Conservation (phyloP, 2,329 filamentous ascomycete species). For the Ophiosphaerella korrae region DNA sequence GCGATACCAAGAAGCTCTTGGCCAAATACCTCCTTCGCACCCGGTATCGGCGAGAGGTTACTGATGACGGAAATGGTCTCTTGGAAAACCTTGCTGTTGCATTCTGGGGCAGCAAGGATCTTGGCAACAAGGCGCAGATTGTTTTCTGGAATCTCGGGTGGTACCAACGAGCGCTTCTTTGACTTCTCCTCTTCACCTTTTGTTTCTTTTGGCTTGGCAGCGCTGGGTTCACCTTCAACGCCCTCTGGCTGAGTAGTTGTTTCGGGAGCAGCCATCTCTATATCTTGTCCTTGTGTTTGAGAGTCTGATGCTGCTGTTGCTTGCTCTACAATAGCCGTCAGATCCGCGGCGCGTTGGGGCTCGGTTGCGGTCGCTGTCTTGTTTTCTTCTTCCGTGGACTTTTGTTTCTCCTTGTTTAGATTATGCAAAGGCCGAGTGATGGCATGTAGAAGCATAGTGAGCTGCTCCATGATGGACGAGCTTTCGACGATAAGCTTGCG, state of each 20-base stretch:
- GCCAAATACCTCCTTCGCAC: slow-evolving; percentile 89
- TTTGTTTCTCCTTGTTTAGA: slow-evolving; percentile 81
- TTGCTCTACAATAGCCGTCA: slow-evolving; percentile 19
- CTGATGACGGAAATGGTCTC: slow-evolving; percentile 99
- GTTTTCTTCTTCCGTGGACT: slow-evolving; percentile 55
- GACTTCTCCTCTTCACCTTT: slow-evolving; percentile 31
- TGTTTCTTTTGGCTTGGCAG: slow-evolving; percentile 43
- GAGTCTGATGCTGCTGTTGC: slow-evolving; percentile 2
- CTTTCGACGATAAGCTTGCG: slow-evolving; percentile 97
- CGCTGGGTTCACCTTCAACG: slow-evolving; percentile 24
- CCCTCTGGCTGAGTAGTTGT: slow-evolving; percentile 43
- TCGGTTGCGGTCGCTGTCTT: slow-evolving; percentile 30
- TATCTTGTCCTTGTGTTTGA: slow-evolving; percentile 25
- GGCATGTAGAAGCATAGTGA: slow-evolving; percentile 83
- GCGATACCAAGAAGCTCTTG: slow-evolving; percentile 89
- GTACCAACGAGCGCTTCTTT: slow-evolving; percentile 70
- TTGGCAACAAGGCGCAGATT: slow-evolving; percentile 95
- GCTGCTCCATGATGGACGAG: slow-evolving; percentile 92
- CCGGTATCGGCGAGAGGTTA: slow-evolving; percentile 91
- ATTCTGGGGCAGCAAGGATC: slow-evolving; percentile 94
- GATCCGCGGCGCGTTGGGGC: slow-evolving; percentile 25
- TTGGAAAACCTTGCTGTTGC: slow-evolving; percentile 96
- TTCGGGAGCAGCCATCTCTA: slow-evolving; percentile 39
- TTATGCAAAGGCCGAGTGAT: slow-evolving; percentile 88
- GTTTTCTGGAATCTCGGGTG: slow-evolving; percentile 83